Base-by-base conservation (phyloP, 2,329 filamentous ascomycete genomes). In the Alternaria sp. region DNA sequence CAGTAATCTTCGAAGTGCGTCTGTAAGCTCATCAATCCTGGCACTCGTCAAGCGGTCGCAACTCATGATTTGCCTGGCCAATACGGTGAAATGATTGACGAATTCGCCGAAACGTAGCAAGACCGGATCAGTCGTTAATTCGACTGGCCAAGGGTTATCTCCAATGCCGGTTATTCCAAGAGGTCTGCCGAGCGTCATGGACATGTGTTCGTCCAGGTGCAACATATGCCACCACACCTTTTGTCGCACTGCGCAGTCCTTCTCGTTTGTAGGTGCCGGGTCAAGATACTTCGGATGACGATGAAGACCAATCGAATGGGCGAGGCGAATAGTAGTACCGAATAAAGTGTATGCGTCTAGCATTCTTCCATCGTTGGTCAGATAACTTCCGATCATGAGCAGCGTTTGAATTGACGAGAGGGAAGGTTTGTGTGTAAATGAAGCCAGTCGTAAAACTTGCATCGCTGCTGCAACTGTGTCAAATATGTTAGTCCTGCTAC, bases 141-240 rank as follows among this genome's bases (percentile, higher is more conserved):
- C 78, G 28, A 82, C 79, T 0, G 82, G 80, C 16, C 81, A 79
- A 18, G 80, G 81, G 60, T 82, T 84, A 59, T 84, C 83, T 14
- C 83, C 83, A 32, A 83, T 78, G 20, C 81, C 82, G 49, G 81
- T 83, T 34, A 84, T 84, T 0, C 82, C 83, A 10, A 84, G 68
- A 2, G 83, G 83, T 36, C 83, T 75, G 20, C 83, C 83, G 0
- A 84, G 75, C 0, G 81, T 83, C 70, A 84, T 82, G 0, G 82
- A 83, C 62, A 84, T 84, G 49, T 84, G 80, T 57, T 84, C 81
- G 49, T 85, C 83, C 77, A 84, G 81, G 59, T 84, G 81, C n/a
- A 85, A 67, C 76, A 85, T 82, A 80, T 82, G 83, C 83, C 83
- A 85, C 83, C 83, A 85, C 1, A 84, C 71, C 16, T 79, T 79